Percentiles rank a stretch among this genome's conserved stretches.
Evolutionary conservation across 208 protist species (phyloP).

Genomic region (Leishmania gerbilli): DNA sequence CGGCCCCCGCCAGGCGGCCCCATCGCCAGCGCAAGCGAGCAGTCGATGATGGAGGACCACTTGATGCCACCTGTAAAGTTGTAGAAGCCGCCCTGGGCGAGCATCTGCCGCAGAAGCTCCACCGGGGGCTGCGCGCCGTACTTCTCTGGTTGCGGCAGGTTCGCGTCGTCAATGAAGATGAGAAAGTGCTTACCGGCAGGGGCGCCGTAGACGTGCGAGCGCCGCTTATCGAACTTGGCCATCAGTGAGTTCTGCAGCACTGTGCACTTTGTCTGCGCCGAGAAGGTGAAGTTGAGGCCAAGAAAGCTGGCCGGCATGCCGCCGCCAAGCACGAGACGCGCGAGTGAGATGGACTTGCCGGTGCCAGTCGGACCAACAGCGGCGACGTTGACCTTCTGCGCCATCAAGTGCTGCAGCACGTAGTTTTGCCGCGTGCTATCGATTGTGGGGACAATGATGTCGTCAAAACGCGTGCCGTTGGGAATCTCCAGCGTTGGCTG

Average conservation of each 20-base stretch:
- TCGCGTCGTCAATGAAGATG: conserved; percentile 94
- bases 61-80: conserved; percentile 76
- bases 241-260: conserved; percentile 93
- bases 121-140: conserved; percentile 95
- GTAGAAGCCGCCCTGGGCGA: conserved; percentile 94
- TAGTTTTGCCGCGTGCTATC: conserved; percentile 94
- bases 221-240: conserved; percentile 94
- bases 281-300: conserved; percentile 92
- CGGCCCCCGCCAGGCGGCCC: conserved; percentile 97
- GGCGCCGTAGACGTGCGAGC: conserved; percentile 89
- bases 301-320: conserved; percentile 83
- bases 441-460: conserved; percentile 94
- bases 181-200: conserved; percentile 92
- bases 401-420: conserved; percentile 81
- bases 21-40: conserved; percentile 96
- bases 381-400: conserved; percentile 81
- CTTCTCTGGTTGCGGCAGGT: conserved; percentile 91
- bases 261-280: conserved; percentile 90
- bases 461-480: conserved; percentile 75
- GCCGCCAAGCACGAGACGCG: conserved; percentile 76
- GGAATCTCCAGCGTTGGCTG: conserved; percentile 51
- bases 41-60: conserved; percentile 94
- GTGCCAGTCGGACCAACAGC: conserved; percentile 93
- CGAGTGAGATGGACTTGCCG: conserved; percentile 92
- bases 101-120: conserved; percentile 92